Conservation (phyloP, 1,139 yeast species). For the Debaryomyces udenii region DNA sequence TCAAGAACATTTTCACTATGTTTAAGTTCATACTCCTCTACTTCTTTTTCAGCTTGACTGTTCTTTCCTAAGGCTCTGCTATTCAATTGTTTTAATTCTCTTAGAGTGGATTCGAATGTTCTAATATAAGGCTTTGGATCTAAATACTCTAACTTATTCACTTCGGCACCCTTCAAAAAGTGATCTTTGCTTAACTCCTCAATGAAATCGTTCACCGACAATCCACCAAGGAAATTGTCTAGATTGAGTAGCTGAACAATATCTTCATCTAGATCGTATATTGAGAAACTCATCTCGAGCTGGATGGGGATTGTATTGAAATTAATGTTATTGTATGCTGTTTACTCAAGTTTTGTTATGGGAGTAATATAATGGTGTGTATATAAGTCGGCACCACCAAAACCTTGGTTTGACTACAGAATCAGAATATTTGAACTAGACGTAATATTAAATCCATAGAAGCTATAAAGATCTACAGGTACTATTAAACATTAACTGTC, state of each 20-base stretch:
- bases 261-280: constrained; percentile 66
- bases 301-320: too few relatives aligned
- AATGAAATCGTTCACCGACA: constrained; percentile 77
- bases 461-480: constrained; percentile 6
- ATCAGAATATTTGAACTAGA: neutral
- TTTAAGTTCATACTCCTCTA: constrained; percentile 61
- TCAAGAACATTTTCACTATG: constrained; percentile 70
- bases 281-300: constrained; percentile 43
- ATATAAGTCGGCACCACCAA: neutral
- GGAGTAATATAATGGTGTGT: neutral
- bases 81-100: constrained; percentile 64
- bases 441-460: constrained; percentile 8
- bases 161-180: constrained; percentile 56
- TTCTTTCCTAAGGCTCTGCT: constrained; percentile 56
- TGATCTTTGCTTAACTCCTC: constrained; percentile 81
- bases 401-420: neutral
- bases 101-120: constrained; percentile 84
- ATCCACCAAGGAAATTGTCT: constrained; percentile 72
- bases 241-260: constrained; percentile 67
- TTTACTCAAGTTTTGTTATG: neutral
- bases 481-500: constrained; percentile 7
- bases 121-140: constrained; percentile 96
- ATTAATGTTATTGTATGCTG: too few relatives aligned
- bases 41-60: constrained; percentile 54
- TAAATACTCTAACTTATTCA: constrained; percentile 55